Evolutionary conservation across 257 asterid species (phyloP).

Genomic region (Forsythia suspensa): DNA sequence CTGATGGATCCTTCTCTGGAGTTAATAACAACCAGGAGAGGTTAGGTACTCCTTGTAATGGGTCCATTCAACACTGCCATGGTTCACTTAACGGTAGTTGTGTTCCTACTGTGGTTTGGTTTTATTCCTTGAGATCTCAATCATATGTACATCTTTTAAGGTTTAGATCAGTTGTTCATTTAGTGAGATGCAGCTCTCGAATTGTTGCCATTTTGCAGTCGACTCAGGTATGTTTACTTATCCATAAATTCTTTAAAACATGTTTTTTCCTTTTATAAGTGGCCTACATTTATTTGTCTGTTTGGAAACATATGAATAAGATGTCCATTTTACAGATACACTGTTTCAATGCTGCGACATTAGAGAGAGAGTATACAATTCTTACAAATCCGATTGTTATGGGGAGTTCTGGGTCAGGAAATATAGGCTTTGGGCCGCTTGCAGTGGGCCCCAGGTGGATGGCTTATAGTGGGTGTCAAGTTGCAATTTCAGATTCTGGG

Average conservation of each 20-base stretch:
- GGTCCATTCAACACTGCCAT: constrained; percentile 41
- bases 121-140: constrained; percentile 78
- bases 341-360: constrained; percentile 74
- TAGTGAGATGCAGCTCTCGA: constrained; percentile 84
- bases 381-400: constrained; percentile 71
- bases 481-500: constrained; percentile 54
- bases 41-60: constrained; percentile 38
- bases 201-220: constrained; percentile 78
- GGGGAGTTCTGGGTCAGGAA: constrained; percentile 53
- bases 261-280: neutral
- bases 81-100: constrained; percentile 38
- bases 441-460: constrained; percentile 96
- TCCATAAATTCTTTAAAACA: neutral
- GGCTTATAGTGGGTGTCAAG: constrained; percentile 88
- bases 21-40: constrained; percentile 54
- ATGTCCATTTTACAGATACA: constrained; percentile 54
- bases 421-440: constrained; percentile 82
- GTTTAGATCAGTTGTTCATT: constrained; percentile 79
- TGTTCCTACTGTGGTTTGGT: constrained; percentile 81
- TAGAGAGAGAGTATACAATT: constrained; percentile 72
- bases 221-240: constrained; percentile 56
- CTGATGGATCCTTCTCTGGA: constrained; percentile 72
- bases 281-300: neutral
- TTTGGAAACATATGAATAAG: neutral
- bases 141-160: constrained; percentile 75